Conservation (phyloP, 495 filamentous ascomycete genomes). For the Penicillium canescens region DNA sequence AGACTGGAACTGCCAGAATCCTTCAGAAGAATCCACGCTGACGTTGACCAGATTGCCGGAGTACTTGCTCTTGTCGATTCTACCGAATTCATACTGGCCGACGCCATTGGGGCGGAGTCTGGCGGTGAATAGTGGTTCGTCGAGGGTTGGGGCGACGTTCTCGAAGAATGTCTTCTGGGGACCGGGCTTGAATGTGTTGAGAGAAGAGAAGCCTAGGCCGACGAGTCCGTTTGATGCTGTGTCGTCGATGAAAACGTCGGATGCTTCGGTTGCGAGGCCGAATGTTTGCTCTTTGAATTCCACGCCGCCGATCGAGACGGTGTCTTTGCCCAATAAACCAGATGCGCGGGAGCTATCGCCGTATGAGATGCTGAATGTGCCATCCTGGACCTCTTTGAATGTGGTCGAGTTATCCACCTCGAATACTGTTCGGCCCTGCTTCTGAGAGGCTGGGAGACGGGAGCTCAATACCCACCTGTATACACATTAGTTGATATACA, state of each 20-base stretch:
- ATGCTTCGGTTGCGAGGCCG: conserved; percentile 67
- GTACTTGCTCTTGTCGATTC: conserved; percentile 67
- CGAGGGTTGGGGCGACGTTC: conserved; percentile 62
- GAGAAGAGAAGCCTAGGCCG: conserved; percentile 70
- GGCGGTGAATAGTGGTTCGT: conserved; percentile 71
- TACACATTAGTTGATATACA: background rate
- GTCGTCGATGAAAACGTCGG: conserved; percentile 62
- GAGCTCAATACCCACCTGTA: conserved; percentile 77
- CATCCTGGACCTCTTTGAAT: conserved; percentile 43
- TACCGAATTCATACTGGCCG: conserved; percentile 78
- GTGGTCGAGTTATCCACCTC: conserved; percentile 61
- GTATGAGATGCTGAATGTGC: conserved; percentile 68
- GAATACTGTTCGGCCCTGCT: conserved; percentile 58
- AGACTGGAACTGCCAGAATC: conserved; percentile 77
- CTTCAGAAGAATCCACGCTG: conserved; percentile 58
- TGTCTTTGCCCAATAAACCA: conserved; percentile 71
- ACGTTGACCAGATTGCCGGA: conserved; percentile 63
- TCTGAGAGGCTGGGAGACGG: conserved; percentile 44
- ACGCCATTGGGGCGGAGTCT: conserved; percentile 59
- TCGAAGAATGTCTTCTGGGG: conserved; percentile 82
- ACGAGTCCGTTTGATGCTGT: conserved; percentile 69
- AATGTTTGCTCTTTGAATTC: conserved; percentile 67
- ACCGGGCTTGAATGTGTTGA: conserved; percentile 70
- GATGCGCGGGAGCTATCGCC: conserved; percentile 69
- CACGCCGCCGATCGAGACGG: conserved; percentile 72